Base-by-base conservation (phyloP, 1,284 basidiomycete genomes). In the Puccinia sorghi region DNA sequence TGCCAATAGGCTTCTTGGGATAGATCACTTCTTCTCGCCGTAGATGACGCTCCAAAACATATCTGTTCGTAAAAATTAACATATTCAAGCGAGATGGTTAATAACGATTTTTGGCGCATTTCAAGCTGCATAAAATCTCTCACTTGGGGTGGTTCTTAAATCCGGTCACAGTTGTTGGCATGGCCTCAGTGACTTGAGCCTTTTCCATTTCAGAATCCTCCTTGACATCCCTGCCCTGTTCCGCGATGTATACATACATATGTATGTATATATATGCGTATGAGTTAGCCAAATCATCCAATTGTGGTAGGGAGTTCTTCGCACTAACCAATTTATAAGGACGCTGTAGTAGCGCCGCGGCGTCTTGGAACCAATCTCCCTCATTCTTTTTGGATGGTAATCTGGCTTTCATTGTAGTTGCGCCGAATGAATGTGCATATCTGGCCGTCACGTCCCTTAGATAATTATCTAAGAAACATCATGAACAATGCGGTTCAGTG, bases 121-220 rank as follows among this genome's bases (percentile, higher is more conserved):
- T 22, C n/a, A 66, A 72, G n/a, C 39, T 15, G 27, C 57, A 48
- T 59, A 9, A 50, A 75, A 41, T 25, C 43, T 11, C 64, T 56
- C 56, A 77, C 74, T 97, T 85, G 1, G 96, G 93, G 85, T 99
- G 96, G 83, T 94, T 92, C 84, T 99, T 98, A 89, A 98, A 99
- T 0, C 93, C 95, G 32, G 87, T 87, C 81, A 98, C 88, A 41
- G 92, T 92, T 13, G 90, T 91, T 0, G 96, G 96, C 93, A 99
- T 97, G n/a, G 91, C 93, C 85, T 97, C 96, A 39, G 89, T 89
- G 81, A 92, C 86, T 83, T 93, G 91, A 79, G 90, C 89, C 0
- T 87, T 88, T 80, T 92, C 88, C 41, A 99, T 86, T 84, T 98
- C 94, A n/a, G 92, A 92, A 82, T 98, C 94, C 85, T 99, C 96